These are phyloP conservation scores for Penicillium lagena DNA, from an alignment of 495 filamentous ascomycete species.

Conservation along the genomic window DNA sequence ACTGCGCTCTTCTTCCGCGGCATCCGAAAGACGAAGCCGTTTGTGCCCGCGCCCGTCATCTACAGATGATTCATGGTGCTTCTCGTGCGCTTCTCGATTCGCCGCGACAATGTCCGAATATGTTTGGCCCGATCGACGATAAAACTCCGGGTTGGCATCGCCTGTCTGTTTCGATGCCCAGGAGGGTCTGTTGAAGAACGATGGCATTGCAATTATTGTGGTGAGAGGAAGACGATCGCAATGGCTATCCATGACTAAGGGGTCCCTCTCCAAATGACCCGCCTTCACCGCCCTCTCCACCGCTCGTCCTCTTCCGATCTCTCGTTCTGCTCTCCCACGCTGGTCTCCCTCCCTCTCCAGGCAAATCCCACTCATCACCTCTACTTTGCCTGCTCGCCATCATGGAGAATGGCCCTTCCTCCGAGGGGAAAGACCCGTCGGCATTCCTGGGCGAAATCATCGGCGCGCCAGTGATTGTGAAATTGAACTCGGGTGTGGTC, in stretches of 20 bases:
- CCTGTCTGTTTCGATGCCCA: slow-evolving; percentile 41
- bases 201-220: slow-evolving; percentile 38
- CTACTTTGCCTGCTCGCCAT: neutral
- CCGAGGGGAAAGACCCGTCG: slow-evolving; percentile 80
- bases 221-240: neutral
- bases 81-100: slow-evolving; percentile 26
- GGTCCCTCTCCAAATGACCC: too few relatives aligned
- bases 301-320: too few relatives aligned
- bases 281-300: too few relatives aligned
- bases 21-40: slow-evolving; percentile 5
- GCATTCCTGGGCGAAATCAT: slow-evolving; percentile 89
- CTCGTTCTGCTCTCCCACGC: too few relatives aligned
- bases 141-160: slow-evolving; percentile 51
- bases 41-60: slow-evolving; percentile 4
- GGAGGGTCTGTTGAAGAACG: slow-evolving; percentile 63
- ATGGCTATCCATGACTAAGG: too few relatives aligned
- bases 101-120: slow-evolving; percentile 56
- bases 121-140: slow-evolving; percentile 58
- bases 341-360: neutral
- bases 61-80: slow-evolving; percentile 6
- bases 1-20: slow-evolving; percentile 11
- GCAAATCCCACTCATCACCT: too few relatives aligned
- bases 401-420: slow-evolving; percentile 69
- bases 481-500: slow-evolving; percentile 90
- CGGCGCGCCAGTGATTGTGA: slow-evolving; percentile 85